Conservation (phyloP, 441 rosid genomes). For the Bocquillonia castaneifolia region DNA sequence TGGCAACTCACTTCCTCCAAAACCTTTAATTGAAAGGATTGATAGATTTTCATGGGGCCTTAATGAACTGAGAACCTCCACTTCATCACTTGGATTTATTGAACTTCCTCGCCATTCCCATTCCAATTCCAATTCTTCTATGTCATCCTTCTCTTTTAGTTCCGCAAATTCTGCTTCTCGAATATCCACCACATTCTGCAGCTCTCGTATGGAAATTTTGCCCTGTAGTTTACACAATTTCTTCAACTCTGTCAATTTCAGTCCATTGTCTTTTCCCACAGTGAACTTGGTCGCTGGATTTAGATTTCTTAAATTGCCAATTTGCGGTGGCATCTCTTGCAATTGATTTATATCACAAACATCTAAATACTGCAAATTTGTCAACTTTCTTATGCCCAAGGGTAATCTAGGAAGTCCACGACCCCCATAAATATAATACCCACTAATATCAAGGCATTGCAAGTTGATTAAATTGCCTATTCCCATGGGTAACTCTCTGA, state of each 20-base stretch:
- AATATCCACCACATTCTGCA: constrained; percentile 13
- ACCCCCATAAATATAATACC: too few relatives aligned
- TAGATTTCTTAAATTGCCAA: too few relatives aligned
- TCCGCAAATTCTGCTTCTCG: neutral
- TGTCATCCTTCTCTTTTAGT: constrained; percentile 7
- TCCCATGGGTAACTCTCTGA: neutral
- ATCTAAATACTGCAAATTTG: too few relatives aligned
- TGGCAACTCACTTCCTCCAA: constrained; percentile 1
- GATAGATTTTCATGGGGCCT: too few relatives aligned
- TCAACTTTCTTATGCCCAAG: neutral
- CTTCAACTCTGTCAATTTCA: too few relatives aligned
- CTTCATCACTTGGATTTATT: neutral
- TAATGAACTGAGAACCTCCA: too few relatives aligned
- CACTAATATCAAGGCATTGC: neutral
- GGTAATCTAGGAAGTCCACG: neutral
- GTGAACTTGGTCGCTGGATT: too few relatives aligned
- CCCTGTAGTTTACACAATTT: constrained; percentile 3
- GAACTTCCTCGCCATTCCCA: neutral
- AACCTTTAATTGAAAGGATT: constrained; percentile 4
- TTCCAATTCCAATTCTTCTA: neutral
- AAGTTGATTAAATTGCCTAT: constrained; percentile 1
- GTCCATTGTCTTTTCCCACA: too few relatives aligned
- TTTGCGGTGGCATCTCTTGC: neutral
- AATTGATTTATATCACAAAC: neutral
- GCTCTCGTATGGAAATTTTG: neutral